These are phyloP conservation scores for Colletotrichum sp. DNA, from an alignment of 2,329 filamentous ascomycete species.

Conservation along the genomic window DNA sequence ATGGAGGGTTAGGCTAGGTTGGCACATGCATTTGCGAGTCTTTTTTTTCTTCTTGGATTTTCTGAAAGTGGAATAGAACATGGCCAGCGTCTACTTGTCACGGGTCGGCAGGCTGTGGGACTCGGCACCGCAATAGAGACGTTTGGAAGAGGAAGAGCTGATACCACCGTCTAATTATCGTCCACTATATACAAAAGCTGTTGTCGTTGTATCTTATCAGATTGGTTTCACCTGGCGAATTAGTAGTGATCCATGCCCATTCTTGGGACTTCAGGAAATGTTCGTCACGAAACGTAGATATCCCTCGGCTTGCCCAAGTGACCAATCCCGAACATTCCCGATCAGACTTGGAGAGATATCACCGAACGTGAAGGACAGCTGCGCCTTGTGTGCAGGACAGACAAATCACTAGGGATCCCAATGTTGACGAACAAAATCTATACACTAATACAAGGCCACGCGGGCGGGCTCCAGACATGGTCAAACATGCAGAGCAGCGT, in stretches of 20 bases:
- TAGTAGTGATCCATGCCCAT: not conserved
- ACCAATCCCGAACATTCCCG: not conserved
- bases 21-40: not conserved
- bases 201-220: not conserved
- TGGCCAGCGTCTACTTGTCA: conserved; percentile 7
- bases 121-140: conserved; percentile 16
- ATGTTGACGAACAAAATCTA: conserved; percentile 30
- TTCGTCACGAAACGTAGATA: not conserved
- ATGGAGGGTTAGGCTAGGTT: not conserved
- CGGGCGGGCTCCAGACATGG: not conserved
- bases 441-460: conserved; percentile 39
- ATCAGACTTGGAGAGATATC: not conserved
- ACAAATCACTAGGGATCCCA: not conserved
- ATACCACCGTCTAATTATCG: conserved; percentile 13
- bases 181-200: conserved; percentile 11
- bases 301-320: not conserved
- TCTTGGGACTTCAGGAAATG: not conserved
- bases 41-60: not conserved
- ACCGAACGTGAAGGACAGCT: not conserved
- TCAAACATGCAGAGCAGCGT: conserved; percentile 22
- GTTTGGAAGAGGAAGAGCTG: conserved; percentile 13
- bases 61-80: conserved; percentile 2
- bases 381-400: not conserved
- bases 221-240: not conserved
- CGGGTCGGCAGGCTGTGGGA: not conserved